These are phyloP conservation scores for Rhizoclosmatium sp. DNA, from an alignment of 192 early-diverging fungal species.

Conservation along the genomic window DNA sequence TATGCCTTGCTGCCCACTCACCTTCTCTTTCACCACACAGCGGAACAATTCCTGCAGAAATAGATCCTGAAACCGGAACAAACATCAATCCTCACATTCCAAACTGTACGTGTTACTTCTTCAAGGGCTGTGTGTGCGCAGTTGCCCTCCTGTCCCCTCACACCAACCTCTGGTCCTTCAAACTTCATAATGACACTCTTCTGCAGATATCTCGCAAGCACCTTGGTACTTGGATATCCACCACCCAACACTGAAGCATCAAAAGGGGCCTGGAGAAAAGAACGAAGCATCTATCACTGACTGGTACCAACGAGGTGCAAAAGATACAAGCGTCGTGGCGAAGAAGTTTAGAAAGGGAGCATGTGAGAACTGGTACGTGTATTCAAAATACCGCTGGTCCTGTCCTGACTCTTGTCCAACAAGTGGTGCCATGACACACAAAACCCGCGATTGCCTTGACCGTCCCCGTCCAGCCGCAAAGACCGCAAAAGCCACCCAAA, in stretches of 20 bases:
- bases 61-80: constrained; percentile 72
- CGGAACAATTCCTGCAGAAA: constrained; percentile 58
- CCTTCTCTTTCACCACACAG: constrained; percentile 22
- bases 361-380: constrained; percentile 86
- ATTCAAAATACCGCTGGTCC: not conserved
- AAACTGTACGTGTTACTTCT: constrained; percentile 46
- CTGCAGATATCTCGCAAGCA: constrained; percentile 85
- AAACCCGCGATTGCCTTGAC: constrained; percentile 93
- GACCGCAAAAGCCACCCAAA: constrained; percentile 89
- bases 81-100: constrained; percentile 99
- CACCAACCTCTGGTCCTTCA: not conserved
- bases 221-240: constrained; percentile 77
- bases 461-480: constrained; percentile 84
- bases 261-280: constrained; percentile 57
- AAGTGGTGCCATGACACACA: constrained; percentile 90
- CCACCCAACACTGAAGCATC: constrained; percentile 87
- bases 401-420: not conserved
- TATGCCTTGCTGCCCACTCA: not conserved
- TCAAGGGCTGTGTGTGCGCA: not conserved
- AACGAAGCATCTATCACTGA: constrained; percentile 53
- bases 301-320: constrained; percentile 82
- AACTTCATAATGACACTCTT: not conserved
- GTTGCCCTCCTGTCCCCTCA: no score
- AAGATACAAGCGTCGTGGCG: constrained; percentile 54
- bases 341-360: constrained; percentile 95